Evolutionary conservation across 768 basidiomycete genomes (phyloP), one percentile per base, ranked within the genome.

Genomic region (Leccinellum rugosiceps): DNA sequence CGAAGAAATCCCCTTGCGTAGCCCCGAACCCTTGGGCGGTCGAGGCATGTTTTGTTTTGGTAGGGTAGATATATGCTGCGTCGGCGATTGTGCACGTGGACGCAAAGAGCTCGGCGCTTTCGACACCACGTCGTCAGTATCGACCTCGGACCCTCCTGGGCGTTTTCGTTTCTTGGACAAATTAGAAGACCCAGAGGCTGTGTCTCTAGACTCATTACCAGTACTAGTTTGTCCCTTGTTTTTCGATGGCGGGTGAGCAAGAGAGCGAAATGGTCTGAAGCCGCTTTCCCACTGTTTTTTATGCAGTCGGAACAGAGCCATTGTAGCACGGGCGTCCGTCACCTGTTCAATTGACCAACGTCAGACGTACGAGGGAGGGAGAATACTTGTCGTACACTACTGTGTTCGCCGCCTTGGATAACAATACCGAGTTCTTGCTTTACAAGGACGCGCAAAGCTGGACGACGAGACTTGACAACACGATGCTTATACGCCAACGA

Each of bases 391-490:
- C 90, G 54, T 68, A 95, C 95, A 72, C 92, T 94, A 32, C 83
- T 90, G 70, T 98, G 96, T 65, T 97, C 92, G 9, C 93, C 94
- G 21, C 75, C 72, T 70, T 98, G 95, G 55, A 98, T 98, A 17
- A 82, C 78, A 1, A 93, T 64, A 2, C 81, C 89, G 3, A 98
- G 72, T 61, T 95, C 90, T 62, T 92, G 82, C 65, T 85, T 82
- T 4, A 90, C 88, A 19, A 98, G 81, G 59, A 85, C 84, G 41
- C 91, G 84, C 52, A 98, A 76, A 14, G 92, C 88, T 3, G 91
- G 81, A n/a, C 79, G 78, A 61, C 83, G 83, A 25, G 81, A 84
- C 60, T 83, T 86, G 23, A 74, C 75, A 14, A 90, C 69, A 19
- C 84, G 83, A 64, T 83, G 76, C 65, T 84, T 86, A 50, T 77